Conservation (phyloP, 2,329 filamentous ascomycete species). For the Grosmannia huntii region DNA sequence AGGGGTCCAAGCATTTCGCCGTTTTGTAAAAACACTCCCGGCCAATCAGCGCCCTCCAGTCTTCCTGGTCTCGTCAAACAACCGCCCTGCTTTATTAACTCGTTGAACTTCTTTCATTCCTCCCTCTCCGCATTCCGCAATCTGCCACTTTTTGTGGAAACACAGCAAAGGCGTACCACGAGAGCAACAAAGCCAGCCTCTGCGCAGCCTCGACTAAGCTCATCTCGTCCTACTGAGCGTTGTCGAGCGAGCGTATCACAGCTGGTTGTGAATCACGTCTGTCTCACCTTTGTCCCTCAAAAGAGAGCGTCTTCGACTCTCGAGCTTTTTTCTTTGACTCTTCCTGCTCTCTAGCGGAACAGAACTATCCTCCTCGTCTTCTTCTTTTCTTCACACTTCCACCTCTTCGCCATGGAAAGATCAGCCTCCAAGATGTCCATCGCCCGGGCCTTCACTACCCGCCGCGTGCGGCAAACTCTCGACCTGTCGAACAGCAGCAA, state of each 20-base stretch:
- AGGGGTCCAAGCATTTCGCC: conserved; percentile 6
- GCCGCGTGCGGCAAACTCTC: conserved; percentile 46
- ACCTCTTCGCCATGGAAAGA: not conserved
- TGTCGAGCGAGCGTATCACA: conserved; percentile 5
- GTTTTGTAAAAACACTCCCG: not conserved
- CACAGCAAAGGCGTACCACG: not conserved
- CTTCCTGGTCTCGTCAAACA: not conserved
- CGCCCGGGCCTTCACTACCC: conserved; percentile 59
- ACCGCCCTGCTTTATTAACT: not conserved
- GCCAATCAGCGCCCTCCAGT: conserved; percentile 7
- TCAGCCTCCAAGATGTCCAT: conserved; percentile 24
- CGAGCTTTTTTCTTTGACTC: not conserved
- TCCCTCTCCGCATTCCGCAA: not conserved
- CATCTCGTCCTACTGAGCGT: not conserved
- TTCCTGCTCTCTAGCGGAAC: not conserved
- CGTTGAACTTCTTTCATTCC: not conserved
- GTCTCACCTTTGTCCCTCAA: not conserved
- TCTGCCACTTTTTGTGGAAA: not conserved
- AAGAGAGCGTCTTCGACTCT: not conserved
- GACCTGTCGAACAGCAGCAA: conserved; percentile 22
- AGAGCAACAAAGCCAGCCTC: not conserved
- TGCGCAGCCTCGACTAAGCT: not conserved
- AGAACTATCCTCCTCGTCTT: not conserved
- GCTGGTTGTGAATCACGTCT: conserved; percentile 11
- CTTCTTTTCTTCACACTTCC: not conserved